phyloP scores from a whole-genome alignment of 306 rosid genomes.

The Argentina anserina region DNA sequence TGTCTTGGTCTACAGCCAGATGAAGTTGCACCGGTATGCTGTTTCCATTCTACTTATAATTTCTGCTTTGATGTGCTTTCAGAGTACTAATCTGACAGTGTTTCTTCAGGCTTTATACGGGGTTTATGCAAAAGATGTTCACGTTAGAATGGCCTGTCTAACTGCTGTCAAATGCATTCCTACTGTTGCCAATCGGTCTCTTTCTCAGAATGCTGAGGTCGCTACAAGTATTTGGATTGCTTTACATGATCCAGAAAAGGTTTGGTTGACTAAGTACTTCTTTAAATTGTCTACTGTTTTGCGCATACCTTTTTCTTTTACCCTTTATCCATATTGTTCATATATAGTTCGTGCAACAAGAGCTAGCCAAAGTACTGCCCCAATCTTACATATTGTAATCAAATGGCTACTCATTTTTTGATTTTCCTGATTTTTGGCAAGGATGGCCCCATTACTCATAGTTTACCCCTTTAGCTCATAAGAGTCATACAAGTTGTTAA shows the following conservation, averaged over 20 bases:
- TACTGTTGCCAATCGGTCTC: conserved; percentile 66
- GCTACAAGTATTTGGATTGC: conserved; percentile 97
- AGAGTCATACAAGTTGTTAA: not conserved
- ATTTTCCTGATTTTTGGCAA: no score
- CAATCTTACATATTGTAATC: no score
- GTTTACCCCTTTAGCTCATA: not conserved
- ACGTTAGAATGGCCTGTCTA: conserved; percentile 88
- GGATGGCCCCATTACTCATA: not conserved
- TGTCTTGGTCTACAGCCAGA: conserved; percentile 81
- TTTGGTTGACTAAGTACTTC: conserved; percentile 26
- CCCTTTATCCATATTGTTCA: no score
- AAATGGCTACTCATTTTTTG: no score
- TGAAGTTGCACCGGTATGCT: conserved; percentile 80
- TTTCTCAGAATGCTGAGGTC: conserved; percentile 62
- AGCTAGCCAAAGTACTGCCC: no score
- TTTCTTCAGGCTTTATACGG: conserved; percentile 79
- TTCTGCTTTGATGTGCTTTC: conserved; percentile 10
- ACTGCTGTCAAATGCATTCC: conserved; percentile 92
- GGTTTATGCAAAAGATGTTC: conserved; percentile 91
- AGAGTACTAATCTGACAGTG: conserved; percentile 23
- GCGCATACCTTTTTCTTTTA: not conserved
- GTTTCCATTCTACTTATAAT: conserved; percentile 23
- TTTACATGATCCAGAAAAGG: conserved; percentile 94
- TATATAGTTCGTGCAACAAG: no score
- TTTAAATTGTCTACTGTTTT: not conserved